Percentiles rank a stretch among this genome's conserved stretches.
Conservation (phyloP, 768 basidiomycete genomes). For the Suillus sp. region DNA sequence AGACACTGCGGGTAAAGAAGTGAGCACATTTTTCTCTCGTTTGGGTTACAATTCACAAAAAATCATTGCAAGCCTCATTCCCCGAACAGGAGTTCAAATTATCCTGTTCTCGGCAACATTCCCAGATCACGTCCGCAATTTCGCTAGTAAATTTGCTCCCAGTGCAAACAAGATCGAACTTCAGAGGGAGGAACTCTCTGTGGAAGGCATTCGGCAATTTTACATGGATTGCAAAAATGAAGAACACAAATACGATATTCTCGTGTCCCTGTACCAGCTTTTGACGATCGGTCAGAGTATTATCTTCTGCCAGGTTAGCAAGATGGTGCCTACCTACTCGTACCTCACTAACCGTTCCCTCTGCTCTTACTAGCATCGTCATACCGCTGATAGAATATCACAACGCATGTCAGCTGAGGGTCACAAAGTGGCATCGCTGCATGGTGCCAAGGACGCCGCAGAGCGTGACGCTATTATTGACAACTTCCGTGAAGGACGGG, state of each 20-base stretch:
- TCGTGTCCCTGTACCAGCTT: slow-evolving; percentile 86
- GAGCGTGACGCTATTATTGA: slow-evolving; percentile 95
- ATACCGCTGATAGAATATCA: slow-evolving; percentile 91
- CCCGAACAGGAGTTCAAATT: slow-evolving; percentile 68
- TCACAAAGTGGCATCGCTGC: slow-evolving; percentile 94
- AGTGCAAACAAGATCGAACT: slow-evolving; percentile 95
- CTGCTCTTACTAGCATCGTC: slow-evolving; percentile 61
- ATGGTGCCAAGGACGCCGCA: slow-evolving; percentile 87
- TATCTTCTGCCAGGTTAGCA: slow-evolving; percentile 87
- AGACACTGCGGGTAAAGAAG: slow-evolving; percentile 94
- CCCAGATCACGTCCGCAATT: slow-evolving; percentile 89
- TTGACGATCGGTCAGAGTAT: slow-evolving; percentile 98
- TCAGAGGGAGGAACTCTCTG: slow-evolving; percentile 89
- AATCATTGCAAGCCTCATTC: slow-evolving; percentile 50
- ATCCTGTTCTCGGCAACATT: slow-evolving; percentile 99
- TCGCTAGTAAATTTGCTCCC: slow-evolving; percentile 92
- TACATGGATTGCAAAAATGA: slow-evolving; percentile 95
- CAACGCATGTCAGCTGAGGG: slow-evolving; percentile 90
- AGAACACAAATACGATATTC: slow-evolving; percentile 93
- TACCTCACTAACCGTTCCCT: slow-evolving; percentile 7
- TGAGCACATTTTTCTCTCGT: slow-evolving; percentile 37
- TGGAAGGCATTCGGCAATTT: slow-evolving; percentile 94
- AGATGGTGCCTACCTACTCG: slow-evolving; percentile 25
- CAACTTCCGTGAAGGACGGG: slow-evolving; percentile 92
- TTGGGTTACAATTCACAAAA: slow-evolving; percentile 18